Evolutionary conservation across 108 stramenopile species (phyloP).

Genomic region (Skeletonema marinoi): DNA sequence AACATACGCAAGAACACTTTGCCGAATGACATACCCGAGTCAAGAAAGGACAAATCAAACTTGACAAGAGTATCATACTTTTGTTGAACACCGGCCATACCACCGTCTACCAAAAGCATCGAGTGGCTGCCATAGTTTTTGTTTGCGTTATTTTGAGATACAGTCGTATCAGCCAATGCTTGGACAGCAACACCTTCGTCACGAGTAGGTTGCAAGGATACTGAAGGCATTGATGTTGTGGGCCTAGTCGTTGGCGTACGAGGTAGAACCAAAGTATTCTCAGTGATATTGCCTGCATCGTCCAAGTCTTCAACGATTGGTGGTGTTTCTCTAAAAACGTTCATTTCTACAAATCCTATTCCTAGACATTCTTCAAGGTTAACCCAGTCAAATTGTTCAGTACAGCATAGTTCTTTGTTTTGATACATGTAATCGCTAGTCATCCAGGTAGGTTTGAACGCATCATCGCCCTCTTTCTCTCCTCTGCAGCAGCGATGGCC

Average conservation of each 20-base stretch:
- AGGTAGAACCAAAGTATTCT: neutral
- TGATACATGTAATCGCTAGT: neutral
- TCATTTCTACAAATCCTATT: constrained; percentile 1
- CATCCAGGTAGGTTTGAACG: neutral
- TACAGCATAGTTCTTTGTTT: constrained; percentile 3
- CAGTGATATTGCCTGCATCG: neutral
- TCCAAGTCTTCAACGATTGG: neutral
- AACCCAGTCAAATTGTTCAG: neutral
- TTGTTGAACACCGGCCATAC: neutral
- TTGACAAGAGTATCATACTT: neutral
- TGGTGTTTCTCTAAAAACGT: neutral
- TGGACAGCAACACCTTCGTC: neutral
- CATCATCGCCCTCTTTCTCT: neutral
- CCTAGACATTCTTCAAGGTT: too few species aligned
- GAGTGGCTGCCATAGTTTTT: neutral
- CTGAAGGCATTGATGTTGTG: neutral
- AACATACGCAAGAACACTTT: neutral
- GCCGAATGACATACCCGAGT: neutral
- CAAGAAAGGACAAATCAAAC: constrained; percentile 1
- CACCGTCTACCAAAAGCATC: neutral
- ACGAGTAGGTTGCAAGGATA: neutral
- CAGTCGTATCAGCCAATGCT: constrained; percentile 2
- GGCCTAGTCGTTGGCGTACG: neutral
- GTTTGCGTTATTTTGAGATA: neutral
- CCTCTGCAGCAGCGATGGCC: neutral